Evolutionary conservation across 805 yeast genomes (phyloP).

Genomic region (Pichia thaimueangensis): DNA sequence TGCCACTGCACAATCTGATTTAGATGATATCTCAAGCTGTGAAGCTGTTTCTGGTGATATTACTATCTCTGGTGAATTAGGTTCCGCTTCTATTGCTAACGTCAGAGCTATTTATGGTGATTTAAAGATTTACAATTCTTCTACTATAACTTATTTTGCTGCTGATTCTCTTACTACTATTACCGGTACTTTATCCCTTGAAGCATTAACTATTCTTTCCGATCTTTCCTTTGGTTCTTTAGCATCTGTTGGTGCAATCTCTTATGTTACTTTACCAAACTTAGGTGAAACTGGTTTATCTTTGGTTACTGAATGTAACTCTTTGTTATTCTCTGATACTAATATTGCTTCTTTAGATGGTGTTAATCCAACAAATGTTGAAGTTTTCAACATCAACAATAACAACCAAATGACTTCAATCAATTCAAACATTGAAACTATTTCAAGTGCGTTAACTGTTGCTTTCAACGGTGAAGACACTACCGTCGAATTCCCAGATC

Average conservation of each 20-base stretch:
- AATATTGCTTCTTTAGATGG: slow-evolving; percentile 63
- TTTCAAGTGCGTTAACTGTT: slow-evolving; percentile 68
- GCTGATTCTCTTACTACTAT: slow-evolving; percentile 78
- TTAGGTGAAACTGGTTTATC: slow-evolving; percentile 62
- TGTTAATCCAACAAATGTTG: slow-evolving; percentile 41
- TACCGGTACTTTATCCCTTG: slow-evolving; percentile 60
- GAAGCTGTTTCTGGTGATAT: slow-evolving; percentile 75
- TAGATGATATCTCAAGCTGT: slow-evolving; percentile 71
- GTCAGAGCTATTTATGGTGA: slow-evolving; percentile 76
- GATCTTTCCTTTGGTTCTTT: slow-evolving; percentile 71
- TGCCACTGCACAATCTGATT: slow-evolving; percentile 73
- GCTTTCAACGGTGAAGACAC: slow-evolving; percentile 81
- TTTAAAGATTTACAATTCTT: slow-evolving; percentile 59
- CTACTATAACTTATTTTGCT: slow-evolving; percentile 52
- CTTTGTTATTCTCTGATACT: slow-evolving; percentile 68
- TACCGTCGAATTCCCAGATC: slow-evolving; percentile 58
- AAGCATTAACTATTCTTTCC: slow-evolving; percentile 57
- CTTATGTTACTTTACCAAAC: slow-evolving; percentile 82
- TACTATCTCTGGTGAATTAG: slow-evolving; percentile 58
- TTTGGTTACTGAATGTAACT: slow-evolving; percentile 69
- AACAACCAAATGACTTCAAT: slow-evolving; percentile 70
- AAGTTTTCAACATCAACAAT: slow-evolving; percentile 81
- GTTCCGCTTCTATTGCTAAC: slow-evolving; percentile 62
- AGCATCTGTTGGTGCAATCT: slow-evolving; percentile 73
- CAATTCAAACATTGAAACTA: slow-evolving; percentile 66